These are phyloP conservation scores for Aspergillus nidulans DNA, from an alignment of 495 filamentous ascomycete genomes.

Conservation along the genomic window DNA sequence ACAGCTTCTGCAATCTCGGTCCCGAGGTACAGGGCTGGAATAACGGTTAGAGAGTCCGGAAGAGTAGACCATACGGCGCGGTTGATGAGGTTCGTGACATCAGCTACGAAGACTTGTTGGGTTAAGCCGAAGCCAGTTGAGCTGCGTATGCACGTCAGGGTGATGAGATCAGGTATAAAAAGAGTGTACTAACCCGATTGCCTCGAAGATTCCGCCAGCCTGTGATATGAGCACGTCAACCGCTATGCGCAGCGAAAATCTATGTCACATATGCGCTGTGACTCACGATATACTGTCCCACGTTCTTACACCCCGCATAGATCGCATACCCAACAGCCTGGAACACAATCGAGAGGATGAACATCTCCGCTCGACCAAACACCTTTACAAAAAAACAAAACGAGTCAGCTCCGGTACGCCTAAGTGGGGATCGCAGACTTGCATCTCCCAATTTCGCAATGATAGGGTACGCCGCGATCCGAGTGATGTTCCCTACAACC, in stretches of 20 bases:
- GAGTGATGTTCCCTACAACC: constrained; percentile 24
- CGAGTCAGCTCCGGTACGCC: background rate
- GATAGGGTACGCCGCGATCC: constrained; percentile 23
- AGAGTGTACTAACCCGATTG: constrained; percentile 13
- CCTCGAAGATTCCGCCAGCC: constrained; percentile 24
- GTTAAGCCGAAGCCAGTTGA: constrained; percentile 25
- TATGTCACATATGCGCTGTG: no score
- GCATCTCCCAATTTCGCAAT: constrained; percentile 26
- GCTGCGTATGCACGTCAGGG: background rate
- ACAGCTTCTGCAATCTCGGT: constrained; percentile 21
- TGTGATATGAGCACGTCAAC: no score
- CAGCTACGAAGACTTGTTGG: constrained; percentile 26
- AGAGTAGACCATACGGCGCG: constrained; percentile 26
- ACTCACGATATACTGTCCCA: constrained; percentile 22
- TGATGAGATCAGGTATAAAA: no score
- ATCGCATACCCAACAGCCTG: constrained; percentile 17
- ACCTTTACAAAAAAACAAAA: no score
- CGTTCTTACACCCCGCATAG: constrained; percentile 21
- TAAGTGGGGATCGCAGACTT: background rate
- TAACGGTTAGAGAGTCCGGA: constrained; percentile 21
- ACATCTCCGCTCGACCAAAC: constrained; percentile 24
- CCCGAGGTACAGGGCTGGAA: constrained; percentile 22
- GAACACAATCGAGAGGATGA: constrained; percentile 18
- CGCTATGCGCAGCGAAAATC: no score
- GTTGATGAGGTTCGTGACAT: constrained; percentile 25